Evolutionary conservation across 23 red algal genomes (phyloP).

Genomic region (Agarophyton chilense): DNA sequence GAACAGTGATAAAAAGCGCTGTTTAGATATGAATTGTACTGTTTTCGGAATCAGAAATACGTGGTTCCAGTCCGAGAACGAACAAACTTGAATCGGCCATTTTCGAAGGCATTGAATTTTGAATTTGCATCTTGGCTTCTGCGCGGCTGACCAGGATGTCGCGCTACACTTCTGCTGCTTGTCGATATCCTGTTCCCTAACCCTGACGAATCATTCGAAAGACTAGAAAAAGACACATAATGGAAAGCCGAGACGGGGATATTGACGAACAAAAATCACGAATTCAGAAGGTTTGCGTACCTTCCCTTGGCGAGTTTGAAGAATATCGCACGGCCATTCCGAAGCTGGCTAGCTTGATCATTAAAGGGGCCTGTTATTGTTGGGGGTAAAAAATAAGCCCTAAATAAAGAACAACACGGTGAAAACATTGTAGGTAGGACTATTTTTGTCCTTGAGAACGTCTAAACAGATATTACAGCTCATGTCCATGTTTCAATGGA

Average conservation of each 20-base stretch:
- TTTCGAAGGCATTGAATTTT: too few relatives aligned
- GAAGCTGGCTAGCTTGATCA: constrained; percentile 76
- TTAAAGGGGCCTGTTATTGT: constrained; percentile 89
- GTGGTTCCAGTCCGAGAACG: too few relatives aligned
- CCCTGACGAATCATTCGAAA: neutral
- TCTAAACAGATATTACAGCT: constrained; percentile 96
- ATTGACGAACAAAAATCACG: neutral
- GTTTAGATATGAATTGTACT: too few relatives aligned
- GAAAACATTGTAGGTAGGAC: constrained; percentile 85
- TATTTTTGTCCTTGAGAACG: constrained; percentile 97
- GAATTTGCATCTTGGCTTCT: too few relatives aligned
- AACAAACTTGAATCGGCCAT: too few relatives aligned
- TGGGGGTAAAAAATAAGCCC: constrained; percentile 83
- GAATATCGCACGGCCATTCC: constrained; percentile 67
- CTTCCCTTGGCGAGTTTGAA: constrained; percentile 66
- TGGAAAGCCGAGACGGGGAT: neutral
- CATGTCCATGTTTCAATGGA: constrained; percentile 95
- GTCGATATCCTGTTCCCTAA: too few relatives aligned
- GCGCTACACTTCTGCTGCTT: too few relatives aligned
- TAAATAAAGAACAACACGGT: constrained; percentile 83
- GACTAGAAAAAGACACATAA: neutral
- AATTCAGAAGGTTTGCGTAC: constrained; percentile 47
- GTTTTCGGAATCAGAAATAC: too few relatives aligned
- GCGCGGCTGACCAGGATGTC: too few relatives aligned
- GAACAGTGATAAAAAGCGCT: too few relatives aligned